A percentile compares a stretch with the other conserved stretches of the same genome.
Conservation (phyloP, 1,284 basidiomycete species). For the Trichosporon sp. region DNA sequence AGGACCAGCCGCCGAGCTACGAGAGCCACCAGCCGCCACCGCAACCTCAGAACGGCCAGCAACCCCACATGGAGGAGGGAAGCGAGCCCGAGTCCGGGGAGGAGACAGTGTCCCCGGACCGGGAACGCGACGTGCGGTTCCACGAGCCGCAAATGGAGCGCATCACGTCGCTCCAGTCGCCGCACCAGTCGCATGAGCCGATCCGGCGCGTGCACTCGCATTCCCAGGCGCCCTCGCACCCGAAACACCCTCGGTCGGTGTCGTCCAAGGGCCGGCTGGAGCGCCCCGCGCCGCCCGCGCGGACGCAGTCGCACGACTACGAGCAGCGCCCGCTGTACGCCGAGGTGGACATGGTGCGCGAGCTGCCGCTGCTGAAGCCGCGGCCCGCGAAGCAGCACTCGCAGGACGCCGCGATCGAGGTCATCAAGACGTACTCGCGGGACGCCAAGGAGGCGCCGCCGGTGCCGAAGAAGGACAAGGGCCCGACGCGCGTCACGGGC, state of each 20-base stretch:
- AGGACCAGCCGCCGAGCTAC: not conserved
- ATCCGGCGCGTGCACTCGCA: not conserved
- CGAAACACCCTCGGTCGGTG: not conserved
- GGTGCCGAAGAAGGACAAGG: not conserved
- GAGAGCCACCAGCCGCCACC: not conserved
- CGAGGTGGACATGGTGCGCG: constrained; percentile 3
- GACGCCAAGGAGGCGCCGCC: not conserved
- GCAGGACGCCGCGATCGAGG: not conserved
- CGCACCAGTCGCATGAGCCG: not conserved
- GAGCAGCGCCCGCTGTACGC: not conserved
- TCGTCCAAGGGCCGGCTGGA: not conserved
- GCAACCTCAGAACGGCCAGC: not conserved
- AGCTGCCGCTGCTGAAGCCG: constrained; percentile 2
- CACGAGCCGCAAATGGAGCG: not conserved
- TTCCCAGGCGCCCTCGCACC: not conserved
- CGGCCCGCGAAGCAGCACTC: not conserved
- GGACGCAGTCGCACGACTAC: not conserved
- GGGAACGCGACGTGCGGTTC: not conserved
- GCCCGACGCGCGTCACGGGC: not conserved
- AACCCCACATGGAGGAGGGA: not conserved
- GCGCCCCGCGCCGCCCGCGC: not conserved
- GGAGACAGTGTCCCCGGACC: not conserved
- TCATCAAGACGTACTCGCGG: not conserved
- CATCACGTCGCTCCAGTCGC: not conserved
- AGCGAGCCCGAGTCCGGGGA: not conserved